A percentile compares a stretch with the other conserved stretches of the same genome.
Evolutionary conservation across 768 basidiomycete genomes (phyloP).

Genomic region (Auriscalpium microsporum): DNA sequence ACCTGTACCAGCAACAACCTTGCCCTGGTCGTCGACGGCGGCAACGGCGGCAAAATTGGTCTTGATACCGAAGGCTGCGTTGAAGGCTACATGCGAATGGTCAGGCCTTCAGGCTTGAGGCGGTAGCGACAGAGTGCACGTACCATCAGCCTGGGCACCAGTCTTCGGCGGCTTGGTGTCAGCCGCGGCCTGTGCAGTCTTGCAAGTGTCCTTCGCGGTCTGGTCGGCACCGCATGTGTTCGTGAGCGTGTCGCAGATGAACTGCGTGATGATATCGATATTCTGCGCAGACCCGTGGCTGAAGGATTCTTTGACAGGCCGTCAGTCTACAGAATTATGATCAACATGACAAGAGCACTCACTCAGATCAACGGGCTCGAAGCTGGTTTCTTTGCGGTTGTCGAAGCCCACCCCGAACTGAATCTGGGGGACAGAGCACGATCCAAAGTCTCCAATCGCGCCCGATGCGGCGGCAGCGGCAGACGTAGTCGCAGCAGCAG

Average conservation of each 20-base stretch:
- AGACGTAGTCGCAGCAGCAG: constrained; percentile 4
- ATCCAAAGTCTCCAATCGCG: constrained; percentile 26
- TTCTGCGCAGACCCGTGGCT: constrained; percentile 53
- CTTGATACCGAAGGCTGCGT: constrained; percentile 43
- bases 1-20: constrained; percentile 21
- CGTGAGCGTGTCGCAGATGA: constrained; percentile 47
- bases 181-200: constrained; percentile 25
- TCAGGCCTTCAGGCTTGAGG: neutral
- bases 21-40: constrained; percentile 38
- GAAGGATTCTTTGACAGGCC: constrained; percentile 21
- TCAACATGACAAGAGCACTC: neutral
- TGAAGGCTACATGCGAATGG: constrained; percentile 28
- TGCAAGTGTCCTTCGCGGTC: constrained; percentile 44
- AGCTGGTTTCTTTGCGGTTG: constrained; percentile 42
- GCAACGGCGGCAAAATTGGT: constrained; percentile 42
- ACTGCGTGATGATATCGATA: constrained; percentile 49
- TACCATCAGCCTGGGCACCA: constrained; percentile 38
- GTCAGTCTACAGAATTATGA: constrained; percentile 27
- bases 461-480: constrained; percentile 1
- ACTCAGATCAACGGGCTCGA: constrained; percentile 40
- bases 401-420: constrained; percentile 48
- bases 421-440: constrained; percentile 45
- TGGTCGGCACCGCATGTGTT: constrained; percentile 48
- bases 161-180: constrained; percentile 19
- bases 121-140: neutral